Evolutionary conservation across 1,284 basidiomycete genomes (phyloP).

Genomic region (Cutaneotrichosporon dermatis): DNA sequence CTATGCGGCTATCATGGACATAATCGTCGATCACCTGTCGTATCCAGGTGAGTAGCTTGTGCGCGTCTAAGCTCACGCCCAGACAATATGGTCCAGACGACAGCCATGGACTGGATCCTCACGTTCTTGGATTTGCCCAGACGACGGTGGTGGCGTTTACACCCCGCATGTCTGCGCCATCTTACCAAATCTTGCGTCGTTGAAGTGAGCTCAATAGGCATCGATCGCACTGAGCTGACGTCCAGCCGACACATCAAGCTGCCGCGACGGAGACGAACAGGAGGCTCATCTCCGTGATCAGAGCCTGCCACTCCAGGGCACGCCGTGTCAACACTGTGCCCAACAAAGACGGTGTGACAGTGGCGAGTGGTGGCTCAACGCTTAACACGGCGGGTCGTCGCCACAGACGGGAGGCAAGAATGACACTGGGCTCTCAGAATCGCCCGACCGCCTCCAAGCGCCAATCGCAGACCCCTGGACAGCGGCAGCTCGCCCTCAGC

Average conservation of each 20-base stretch:
- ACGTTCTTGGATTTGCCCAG: constrained; percentile 83
- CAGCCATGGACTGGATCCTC: constrained; percentile 83
- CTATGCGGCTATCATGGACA: constrained; percentile 88
- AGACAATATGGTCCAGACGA: constrained; percentile 88
- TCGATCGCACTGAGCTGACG: not conserved
- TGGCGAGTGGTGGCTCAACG: not conserved
- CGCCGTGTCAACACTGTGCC: constrained; percentile 34
- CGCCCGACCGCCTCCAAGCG: constrained; percentile 6
- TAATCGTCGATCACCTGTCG: constrained; percentile 83
- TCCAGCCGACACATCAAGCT: constrained; percentile 70
- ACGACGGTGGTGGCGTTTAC: constrained; percentile 94
- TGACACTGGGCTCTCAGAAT: constrained; percentile 20
- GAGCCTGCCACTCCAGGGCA: constrained; percentile 64
- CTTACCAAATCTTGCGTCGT: constrained; percentile 81
- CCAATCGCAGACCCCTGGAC: constrained; percentile 30
- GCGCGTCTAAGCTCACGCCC: not conserved
- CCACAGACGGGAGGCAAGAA: constrained; percentile 22
- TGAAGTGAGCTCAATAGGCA: constrained; percentile 26
- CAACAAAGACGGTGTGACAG: not conserved
- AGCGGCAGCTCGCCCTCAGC: constrained; percentile 11
- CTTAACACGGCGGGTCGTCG: constrained; percentile 27
- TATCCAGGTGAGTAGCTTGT: constrained; percentile 63
- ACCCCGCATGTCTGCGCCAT: constrained; percentile 88
- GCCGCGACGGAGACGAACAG: constrained; percentile 81
- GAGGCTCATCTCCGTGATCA: constrained; percentile 81